phyloP scores from a whole-genome alignment of 139 green algal species.

The Chlamydomonas sphaeroides region DNA sequence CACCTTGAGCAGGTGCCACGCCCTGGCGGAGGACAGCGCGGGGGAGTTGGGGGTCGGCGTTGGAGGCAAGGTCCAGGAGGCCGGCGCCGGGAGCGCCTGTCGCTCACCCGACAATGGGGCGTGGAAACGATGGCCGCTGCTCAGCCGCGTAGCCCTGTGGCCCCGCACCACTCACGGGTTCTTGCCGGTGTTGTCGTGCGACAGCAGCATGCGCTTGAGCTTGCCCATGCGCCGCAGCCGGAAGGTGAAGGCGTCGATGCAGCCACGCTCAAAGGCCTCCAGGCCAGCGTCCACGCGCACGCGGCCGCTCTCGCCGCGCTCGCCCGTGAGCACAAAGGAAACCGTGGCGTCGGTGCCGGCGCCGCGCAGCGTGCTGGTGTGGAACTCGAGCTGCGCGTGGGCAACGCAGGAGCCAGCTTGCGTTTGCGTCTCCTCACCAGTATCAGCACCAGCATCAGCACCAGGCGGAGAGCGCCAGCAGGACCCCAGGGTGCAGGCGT shows the following conservation, averaged over 20 bases:
- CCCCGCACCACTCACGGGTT: conserved; percentile 36
- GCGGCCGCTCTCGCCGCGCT: conserved; percentile 34
- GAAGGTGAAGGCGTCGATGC: conserved; percentile 54
- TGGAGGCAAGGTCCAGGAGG: too few relatives aligned
- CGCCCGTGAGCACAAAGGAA: conserved; percentile 57
- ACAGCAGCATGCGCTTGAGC: conserved; percentile 52
- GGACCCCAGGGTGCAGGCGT: too few relatives aligned
- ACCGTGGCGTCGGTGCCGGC: conserved; percentile 70
- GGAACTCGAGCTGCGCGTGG: conserved; percentile 54
- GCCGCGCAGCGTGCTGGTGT: conserved; percentile 53
- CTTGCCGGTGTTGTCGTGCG: conserved; percentile 61
- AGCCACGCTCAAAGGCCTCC: conserved; percentile 64
- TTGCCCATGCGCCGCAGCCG: conserved; percentile 33
- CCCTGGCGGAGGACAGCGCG: conserved; percentile 2
- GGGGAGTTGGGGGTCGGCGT: too few relatives aligned
- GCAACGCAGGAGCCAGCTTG: too few relatives aligned
- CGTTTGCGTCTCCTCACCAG: too few relatives aligned
- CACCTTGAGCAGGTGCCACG: conserved; percentile 66
- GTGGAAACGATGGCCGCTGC: too few relatives aligned
- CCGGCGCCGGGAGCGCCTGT: too few relatives aligned
- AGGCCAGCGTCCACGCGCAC: conserved; percentile 45
- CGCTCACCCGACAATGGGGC: too few relatives aligned
- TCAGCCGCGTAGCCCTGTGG: too few relatives aligned
- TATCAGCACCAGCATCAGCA: too few relatives aligned
- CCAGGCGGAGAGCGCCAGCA: too few relatives aligned